Conservation (phyloP, 2,329 filamentous ascomycete species). For the Paecilomyces fulvus region DNA sequence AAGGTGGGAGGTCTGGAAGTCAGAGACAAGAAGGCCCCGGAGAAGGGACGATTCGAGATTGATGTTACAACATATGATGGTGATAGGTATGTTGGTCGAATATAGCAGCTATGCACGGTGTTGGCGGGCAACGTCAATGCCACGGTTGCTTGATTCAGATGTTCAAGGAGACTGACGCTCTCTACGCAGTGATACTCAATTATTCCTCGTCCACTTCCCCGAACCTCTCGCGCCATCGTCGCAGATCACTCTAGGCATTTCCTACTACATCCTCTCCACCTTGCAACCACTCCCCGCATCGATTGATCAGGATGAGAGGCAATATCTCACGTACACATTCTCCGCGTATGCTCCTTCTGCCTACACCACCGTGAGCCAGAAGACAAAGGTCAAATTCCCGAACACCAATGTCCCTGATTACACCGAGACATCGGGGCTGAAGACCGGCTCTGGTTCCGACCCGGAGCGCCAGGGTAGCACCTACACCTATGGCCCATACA, state of each 20-base stretch:
- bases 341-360: conserved; percentile 76
- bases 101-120: conserved; percentile 25
- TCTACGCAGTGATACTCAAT: conserved; percentile 57
- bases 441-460: conserved; percentile 53
- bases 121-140: conserved; percentile 3
- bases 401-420: conserved; percentile 74
- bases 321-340: conserved; percentile 80
- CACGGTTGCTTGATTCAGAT: conserved; percentile 7
- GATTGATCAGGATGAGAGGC: conserved; percentile 76
- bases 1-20: conserved; percentile 82
- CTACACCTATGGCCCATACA: conserved; percentile 85
- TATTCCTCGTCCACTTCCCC: conserved; percentile 75
- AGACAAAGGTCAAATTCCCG: conserved; percentile 90
- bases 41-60: conserved; percentile 58
- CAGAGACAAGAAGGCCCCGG: conserved; percentile 76
- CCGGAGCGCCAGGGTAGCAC: conserved; percentile 78
- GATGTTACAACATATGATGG: conserved; percentile 58
- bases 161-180: conserved; percentile 1
- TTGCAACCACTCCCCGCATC: conserved; percentile 69
- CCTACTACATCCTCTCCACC: conserved; percentile 72
- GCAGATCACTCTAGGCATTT: conserved; percentile 80
- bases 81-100: conserved; percentile 46
- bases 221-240: conserved; percentile 64
- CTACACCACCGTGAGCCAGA: conserved; percentile 84
- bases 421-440: conserved; percentile 58